Base-by-base conservation (phyloP, 176 grass and related monocot genomes). In the Pontederia paniculata region DNA sequence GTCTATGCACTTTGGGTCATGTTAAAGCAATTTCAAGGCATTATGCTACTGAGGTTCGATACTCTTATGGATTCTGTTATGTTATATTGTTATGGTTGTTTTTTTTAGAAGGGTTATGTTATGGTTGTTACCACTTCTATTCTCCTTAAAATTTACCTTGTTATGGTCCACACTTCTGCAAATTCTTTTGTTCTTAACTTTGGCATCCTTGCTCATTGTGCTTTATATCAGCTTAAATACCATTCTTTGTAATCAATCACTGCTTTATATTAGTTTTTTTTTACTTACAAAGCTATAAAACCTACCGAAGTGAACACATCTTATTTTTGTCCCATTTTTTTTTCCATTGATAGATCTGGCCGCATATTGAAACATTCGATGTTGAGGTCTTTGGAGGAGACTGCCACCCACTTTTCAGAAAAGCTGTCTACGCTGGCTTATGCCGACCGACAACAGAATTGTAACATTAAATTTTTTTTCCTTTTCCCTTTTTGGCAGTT, bases 11-110 rank as follows among this genome's bases (percentile, higher is more conserved):
- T 18, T 70, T 97, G 65, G 91, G 91, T 47, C 74, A 97, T 77
- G 80, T 90, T 56, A 97, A 97, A 80, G 81, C 91, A 70, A 84
- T 97, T 76, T 97, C 91, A 20, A 75, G 91, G 31, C 86, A 97
- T 65, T 97, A 97, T 70, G 91, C 91, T 28, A 87, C 80, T 28
- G 91, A 97, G 83, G 91, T 97, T 76, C 60, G 67, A 58, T 20
- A 25, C 48, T 12, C 14, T 67, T 17, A 56, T 63, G 48, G 16
- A 18, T 17, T 37, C 5, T 57, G n/a, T 37, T 18, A 15, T 45
- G 8, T n/a, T 8, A 21, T 47, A 3, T 1, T 4, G 21, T 43
- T 4, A 44, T 64, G 9, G 17, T 69, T 47, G 55, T 15, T 9
- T 70, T 21, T 44, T 65, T 48, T 22, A 54, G 50, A 57, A 59